These are phyloP conservation scores for Geosmithia morbida DNA, from an alignment of 2,329 filamentous ascomycete species.

Conservation along the genomic window DNA sequence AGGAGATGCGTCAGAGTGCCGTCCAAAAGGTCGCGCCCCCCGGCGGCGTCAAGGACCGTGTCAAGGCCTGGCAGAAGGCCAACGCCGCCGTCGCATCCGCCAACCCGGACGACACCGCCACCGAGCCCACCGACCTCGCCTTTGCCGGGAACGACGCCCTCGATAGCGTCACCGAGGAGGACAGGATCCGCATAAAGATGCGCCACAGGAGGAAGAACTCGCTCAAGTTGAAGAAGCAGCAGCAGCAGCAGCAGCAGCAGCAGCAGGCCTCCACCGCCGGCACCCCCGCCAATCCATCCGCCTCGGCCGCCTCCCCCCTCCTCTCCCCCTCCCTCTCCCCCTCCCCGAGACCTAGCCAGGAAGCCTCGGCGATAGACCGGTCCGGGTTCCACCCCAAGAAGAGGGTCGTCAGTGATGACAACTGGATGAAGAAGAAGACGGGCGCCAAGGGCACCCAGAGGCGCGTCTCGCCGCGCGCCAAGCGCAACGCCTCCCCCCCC, in stretches of 20 bases:
- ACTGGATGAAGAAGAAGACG: conserved; percentile 59
- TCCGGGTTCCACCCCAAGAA: conserved; percentile 62
- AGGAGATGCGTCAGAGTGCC: conserved; percentile 43
- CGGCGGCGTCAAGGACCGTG: conserved; percentile 59
- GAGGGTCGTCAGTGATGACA: conserved; percentile 81
- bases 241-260: conserved; percentile 2
- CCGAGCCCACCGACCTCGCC: conserved; percentile 46
- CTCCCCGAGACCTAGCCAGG: conserved; percentile 6
- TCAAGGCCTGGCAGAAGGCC: conserved; percentile 72
- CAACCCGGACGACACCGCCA: conserved; percentile 33
- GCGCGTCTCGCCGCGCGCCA: conserved; percentile 22
- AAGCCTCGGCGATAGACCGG: conserved; percentile 18
- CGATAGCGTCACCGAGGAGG: conserved; percentile 45
- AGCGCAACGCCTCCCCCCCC: conserved; percentile 1
- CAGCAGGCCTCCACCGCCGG: no score
- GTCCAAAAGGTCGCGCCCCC: conserved; percentile 46
- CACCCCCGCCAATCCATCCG: no score
- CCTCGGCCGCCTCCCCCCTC: no score
- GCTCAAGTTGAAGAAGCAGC: conserved; percentile 10
- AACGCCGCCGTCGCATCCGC: conserved; percentile 50
- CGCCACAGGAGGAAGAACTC: conserved; percentile 27
- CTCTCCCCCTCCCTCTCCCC: conserved; percentile 2
- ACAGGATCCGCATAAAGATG: conserved; percentile 41
- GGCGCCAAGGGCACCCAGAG: conserved; percentile 27
- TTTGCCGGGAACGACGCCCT: conserved; percentile 38